A percentile compares a stretch with the other conserved stretches of the same genome.
Evolutionary conservation across 2,329 filamentous ascomycete species (phyloP).

Genomic region (Aspergillus aculeatinus): DNA sequence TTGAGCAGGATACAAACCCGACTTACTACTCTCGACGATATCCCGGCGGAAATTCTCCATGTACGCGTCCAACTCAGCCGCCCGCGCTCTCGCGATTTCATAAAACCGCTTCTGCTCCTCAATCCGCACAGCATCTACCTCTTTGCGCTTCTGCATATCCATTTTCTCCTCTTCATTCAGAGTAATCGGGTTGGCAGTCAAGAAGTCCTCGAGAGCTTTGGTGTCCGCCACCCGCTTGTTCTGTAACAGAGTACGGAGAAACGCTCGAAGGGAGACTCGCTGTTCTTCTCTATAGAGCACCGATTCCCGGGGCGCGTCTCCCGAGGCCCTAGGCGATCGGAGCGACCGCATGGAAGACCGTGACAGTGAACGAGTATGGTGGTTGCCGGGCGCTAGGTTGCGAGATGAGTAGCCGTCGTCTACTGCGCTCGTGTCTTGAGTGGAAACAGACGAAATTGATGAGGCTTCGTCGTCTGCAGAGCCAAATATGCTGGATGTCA

Average conservation of each 20-base stretch:
- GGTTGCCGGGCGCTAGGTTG: constrained; percentile 31
- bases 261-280: constrained; percentile 85
- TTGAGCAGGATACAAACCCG: background rate
- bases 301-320: constrained; percentile 50
- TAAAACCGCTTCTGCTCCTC: constrained; percentile 95
- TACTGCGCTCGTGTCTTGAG: constrained; percentile 54
- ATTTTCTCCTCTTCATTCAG: constrained; percentile 78
- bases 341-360: constrained; percentile 30
- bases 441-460: constrained; percentile 78
- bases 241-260: constrained; percentile 79
- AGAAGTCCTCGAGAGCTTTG: constrained; percentile 78
- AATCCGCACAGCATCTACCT: constrained; percentile 80
- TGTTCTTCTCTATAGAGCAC: constrained; percentile 82
- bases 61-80: constrained; percentile 90
- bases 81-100: constrained; percentile 86
- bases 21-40: constrained; percentile 70
- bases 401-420: constrained; percentile 38
- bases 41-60: constrained; percentile 80
- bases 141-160: constrained; percentile 76
- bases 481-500: constrained; percentile 60
- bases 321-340: constrained; percentile 35
- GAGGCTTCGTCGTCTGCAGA: constrained; percentile 69
- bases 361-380: constrained; percentile 29
- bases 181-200: constrained; percentile 69
- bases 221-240: constrained; percentile 82